Evolutionary conservation across 2,329 filamentous ascomycete species (phyloP).

Genomic region (Colletotrichum sp.): DNA sequence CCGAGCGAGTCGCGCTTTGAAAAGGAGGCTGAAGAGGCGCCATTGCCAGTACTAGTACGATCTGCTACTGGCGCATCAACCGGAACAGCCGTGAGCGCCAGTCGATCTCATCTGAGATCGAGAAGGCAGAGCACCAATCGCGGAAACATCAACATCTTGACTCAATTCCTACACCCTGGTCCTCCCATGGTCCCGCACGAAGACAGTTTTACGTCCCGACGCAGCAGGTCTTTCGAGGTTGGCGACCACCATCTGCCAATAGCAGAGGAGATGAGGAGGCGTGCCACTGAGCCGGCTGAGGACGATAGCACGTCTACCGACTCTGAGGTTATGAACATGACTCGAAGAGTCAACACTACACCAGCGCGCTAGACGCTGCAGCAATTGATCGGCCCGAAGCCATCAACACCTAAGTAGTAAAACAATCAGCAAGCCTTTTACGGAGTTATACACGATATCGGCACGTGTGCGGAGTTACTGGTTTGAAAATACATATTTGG

Average conservation of each 20-base stretch:
- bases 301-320: slow-evolving; percentile 14
- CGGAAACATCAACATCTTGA: slow-evolving; percentile 44
- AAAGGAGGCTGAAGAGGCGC: slow-evolving; percentile 56
- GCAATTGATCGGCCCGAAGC: not conserved
- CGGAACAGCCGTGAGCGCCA: slow-evolving; percentile 31
- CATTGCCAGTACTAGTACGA: slow-evolving; percentile 41
- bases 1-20: slow-evolving; percentile 62
- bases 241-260: not conserved
- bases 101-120: slow-evolving; percentile 9
- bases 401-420: not conserved
- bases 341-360: slow-evolving; percentile 16
- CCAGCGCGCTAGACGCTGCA: slow-evolving; percentile 16
- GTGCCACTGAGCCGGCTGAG: slow-evolving; percentile 15
- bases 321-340: not conserved
- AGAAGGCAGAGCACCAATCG: slow-evolving; percentile 32
- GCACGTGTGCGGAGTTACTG: not conserved
- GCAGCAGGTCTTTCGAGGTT: slow-evolving; percentile 13
- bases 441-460: not conserved
- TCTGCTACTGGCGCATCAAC: slow-evolving; percentile 40
- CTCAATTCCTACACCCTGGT: slow-evolving; percentile 54
- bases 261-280: slow-evolving; percentile 8
- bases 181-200: slow-evolving; percentile 40
- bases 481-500: not conserved
- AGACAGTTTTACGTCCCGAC: not conserved
- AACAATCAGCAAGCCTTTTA: not conserved